Conservation (phyloP, 352 stramenopile genomes). For the Globisporangium lucens region DNA sequence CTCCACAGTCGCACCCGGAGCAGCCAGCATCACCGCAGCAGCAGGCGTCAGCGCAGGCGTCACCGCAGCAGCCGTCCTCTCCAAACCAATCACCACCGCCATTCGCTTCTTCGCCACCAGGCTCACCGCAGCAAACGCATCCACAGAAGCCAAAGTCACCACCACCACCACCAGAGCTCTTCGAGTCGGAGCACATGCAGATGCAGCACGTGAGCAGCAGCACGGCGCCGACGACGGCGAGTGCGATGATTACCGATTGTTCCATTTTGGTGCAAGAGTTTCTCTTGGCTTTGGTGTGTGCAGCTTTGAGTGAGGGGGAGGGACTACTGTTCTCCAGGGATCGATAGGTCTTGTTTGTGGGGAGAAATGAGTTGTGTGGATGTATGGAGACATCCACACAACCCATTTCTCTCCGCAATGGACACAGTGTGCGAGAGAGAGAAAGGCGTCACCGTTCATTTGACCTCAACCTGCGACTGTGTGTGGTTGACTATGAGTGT, state of each 20-base stretch:
- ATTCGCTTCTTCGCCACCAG: background rate
- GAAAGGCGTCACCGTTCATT: too few relatives aligned
- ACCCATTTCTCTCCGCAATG: too few relatives aligned
- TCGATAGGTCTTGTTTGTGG: too few relatives aligned
- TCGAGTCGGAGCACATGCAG: background rate
- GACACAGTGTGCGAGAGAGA: too few relatives aligned
- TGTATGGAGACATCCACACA: too few relatives aligned
- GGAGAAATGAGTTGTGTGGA: too few relatives aligned
- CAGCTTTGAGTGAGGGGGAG: too few relatives aligned
- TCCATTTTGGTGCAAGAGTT: too few relatives aligned
- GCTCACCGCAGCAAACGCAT: background rate
- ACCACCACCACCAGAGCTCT: background rate
- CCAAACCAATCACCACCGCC: background rate
- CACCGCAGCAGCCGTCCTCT: background rate
- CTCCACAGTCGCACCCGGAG: background rate
- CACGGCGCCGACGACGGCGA: background rate
- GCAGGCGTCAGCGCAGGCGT: background rate
- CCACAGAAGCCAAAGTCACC: background rate
- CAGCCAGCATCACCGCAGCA: background rate
- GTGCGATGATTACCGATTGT: background rate
- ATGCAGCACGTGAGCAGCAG: background rate
- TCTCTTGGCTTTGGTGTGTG: too few relatives aligned
- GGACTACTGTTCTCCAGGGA: too few relatives aligned
- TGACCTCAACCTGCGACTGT: too few relatives aligned
- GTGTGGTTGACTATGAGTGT: too few relatives aligned